Conservation (phyloP, 1,284 basidiomycete species). For the Hypsizygus ulmarius region DNA sequence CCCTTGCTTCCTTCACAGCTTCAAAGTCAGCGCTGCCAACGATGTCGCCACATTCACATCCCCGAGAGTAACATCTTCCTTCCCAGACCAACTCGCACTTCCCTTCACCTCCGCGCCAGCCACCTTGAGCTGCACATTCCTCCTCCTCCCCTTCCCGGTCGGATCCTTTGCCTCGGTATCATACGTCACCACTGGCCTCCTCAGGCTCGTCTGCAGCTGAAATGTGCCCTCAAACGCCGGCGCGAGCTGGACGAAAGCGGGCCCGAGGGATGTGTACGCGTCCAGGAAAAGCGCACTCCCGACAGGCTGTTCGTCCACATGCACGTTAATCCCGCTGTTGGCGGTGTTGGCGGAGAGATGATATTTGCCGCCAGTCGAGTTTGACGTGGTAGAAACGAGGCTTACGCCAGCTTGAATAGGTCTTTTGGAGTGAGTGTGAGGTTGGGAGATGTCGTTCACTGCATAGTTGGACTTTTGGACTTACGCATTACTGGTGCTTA, state of each 20-base stretch:
- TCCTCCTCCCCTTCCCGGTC: slow-evolving; percentile 33
- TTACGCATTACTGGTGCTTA: slow-evolving; percentile 41
- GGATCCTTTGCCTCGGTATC: slow-evolving; percentile 36
- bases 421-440: slow-evolving; percentile 9
- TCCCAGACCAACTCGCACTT: slow-evolving; percentile 12
- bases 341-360: slow-evolving; percentile 31
- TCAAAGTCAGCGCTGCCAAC: slow-evolving; percentile 7
- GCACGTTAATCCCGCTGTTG: slow-evolving; percentile 31
- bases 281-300: slow-evolving; percentile 35
- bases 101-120: slow-evolving; percentile 9
- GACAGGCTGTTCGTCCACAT: slow-evolving; percentile 35
- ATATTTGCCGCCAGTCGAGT: slow-evolving; percentile 30
- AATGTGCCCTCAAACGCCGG: slow-evolving; percentile 45
- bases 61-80: slow-evolving; percentile 4
- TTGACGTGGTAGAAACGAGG: slow-evolving; percentile 12
- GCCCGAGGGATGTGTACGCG: slow-evolving; percentile 32
- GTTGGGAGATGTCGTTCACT: neutral
- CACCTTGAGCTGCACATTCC: slow-evolving; percentile 17
- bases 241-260: slow-evolving; percentile 32
- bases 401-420: slow-evolving; percentile 12
- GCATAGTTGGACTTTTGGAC: slow-evolving; percentile 7
- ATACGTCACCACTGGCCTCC: slow-evolving; percentile 18
- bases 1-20: no score
- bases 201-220: slow-evolving; percentile 26
- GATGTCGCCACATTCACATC: slow-evolving; percentile 12